phyloP scores from a whole-genome alignment of 495 filamentous ascomycete genomes.

The Mycothermus thermophilus region DNA sequence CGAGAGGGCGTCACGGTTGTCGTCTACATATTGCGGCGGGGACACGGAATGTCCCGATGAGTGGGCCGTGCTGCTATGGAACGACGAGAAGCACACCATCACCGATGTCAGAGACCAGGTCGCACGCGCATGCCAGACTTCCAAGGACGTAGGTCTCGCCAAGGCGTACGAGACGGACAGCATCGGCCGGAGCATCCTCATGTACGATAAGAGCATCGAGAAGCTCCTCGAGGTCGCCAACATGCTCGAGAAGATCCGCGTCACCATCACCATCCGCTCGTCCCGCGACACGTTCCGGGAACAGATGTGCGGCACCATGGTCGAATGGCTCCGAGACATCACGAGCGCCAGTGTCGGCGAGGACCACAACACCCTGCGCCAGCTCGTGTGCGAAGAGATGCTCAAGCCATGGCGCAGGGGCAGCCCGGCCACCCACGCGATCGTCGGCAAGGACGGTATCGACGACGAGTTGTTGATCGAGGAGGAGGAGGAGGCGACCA shows the following conservation, averaged over 20 bases:
- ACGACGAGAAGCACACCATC: conserved; percentile 96
- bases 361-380: conserved; percentile 66
- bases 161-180: conserved; percentile 79
- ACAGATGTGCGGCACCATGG: conserved; percentile 95
- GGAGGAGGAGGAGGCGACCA: conserved; percentile 18
- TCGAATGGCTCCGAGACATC: conserved; percentile 92
- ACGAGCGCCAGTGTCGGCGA: conserved; percentile 73
- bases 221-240: conserved; percentile 60
- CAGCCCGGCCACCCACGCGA: conserved; percentile 68
- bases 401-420: conserved; percentile 75
- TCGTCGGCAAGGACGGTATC: conserved; percentile 73
- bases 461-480: conserved; percentile 62
- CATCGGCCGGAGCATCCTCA: conserved; percentile 70
- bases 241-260: conserved; percentile 86
- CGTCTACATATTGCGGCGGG: conserved; percentile 55
- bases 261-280: conserved; percentile 89
- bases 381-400: conserved; percentile 77
- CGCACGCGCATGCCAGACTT: conserved; percentile 69
- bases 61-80: conserved; percentile 86
- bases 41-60: conserved; percentile 43
- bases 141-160: conserved; percentile 49
- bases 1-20: conserved; percentile 64
- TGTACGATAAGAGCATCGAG: conserved; percentile 55
- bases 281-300: conserved; percentile 89
- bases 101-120: conserved; percentile 83